phyloP scores from a whole-genome alignment of 495 filamentous ascomycete genomes.

The Penicillium robsamsonii region DNA sequence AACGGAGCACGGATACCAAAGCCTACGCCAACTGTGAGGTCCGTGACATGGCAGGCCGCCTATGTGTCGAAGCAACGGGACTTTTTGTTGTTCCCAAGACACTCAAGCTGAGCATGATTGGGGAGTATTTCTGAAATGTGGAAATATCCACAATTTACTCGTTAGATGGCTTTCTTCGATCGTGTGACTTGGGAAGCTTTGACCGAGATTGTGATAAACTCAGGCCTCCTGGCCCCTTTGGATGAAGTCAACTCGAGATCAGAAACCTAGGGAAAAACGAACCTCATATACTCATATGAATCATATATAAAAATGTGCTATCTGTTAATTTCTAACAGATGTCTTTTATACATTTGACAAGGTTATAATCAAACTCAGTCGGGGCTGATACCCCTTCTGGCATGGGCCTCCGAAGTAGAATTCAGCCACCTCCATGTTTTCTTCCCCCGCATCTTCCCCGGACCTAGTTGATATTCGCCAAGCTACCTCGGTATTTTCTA shows the following conservation, averaged over 20 bases:
- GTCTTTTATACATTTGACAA: neutral
- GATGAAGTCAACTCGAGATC: neutral
- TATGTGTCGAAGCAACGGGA: constrained; percentile 56
- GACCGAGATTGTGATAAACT: neutral
- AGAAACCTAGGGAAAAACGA: neutral
- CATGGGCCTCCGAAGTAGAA: constrained; percentile 8
- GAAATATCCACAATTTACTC: neutral
- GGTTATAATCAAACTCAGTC: neutral
- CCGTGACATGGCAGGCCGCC: constrained; percentile 49
- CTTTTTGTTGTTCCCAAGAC: constrained; percentile 63
- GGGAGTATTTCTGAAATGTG: constrained; percentile 40
- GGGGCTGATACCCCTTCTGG: constrained; percentile 23
- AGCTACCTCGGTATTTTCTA: constrained; percentile 35
- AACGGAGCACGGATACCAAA: constrained; percentile 59
- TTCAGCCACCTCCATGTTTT: constrained; percentile 23
- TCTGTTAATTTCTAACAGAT: neutral
- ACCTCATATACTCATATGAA: neutral
- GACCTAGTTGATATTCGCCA: neutral
- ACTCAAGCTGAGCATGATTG: constrained; percentile 44
- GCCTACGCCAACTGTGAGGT: constrained; percentile 57
- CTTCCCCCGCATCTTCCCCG: constrained; percentile 25
- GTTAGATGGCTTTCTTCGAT: neutral
- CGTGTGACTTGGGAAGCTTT: neutral
- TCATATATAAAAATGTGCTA: neutral
- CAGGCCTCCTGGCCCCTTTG: neutral